Evolutionary conservation across 345 rosid species (phyloP).

Genomic region (Acer saccharum): DNA sequence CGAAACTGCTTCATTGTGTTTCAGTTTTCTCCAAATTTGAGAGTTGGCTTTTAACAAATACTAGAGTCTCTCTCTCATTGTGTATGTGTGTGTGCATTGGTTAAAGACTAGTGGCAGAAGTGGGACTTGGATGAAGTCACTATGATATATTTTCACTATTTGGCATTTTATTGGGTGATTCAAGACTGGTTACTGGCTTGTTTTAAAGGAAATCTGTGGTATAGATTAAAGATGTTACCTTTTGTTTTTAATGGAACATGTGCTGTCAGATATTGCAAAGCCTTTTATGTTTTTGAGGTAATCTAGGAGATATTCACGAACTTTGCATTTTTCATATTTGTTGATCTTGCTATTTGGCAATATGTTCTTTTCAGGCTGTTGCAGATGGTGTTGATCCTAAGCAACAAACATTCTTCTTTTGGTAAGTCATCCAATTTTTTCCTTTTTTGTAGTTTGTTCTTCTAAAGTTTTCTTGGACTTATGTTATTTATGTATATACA

Average conservation of each 20-base stretch:
- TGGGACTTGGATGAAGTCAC: background rate
- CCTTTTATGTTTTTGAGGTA: background rate
- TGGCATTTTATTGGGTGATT: background rate
- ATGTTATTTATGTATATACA: slow-evolving; percentile 10
- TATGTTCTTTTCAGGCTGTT: slow-evolving; percentile 55
- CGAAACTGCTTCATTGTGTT: background rate
- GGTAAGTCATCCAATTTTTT: slow-evolving; percentile 46
- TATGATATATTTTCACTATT: no score
- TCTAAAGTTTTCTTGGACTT: slow-evolving; percentile 13
- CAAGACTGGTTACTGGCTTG: background rate
- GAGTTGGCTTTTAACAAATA: background rate
- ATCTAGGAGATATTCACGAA: background rate
- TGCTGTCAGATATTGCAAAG: background rate
- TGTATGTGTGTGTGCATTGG: background rate
- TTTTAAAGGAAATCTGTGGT: background rate
- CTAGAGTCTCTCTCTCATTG: background rate
- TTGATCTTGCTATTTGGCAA: slow-evolving; percentile 6
- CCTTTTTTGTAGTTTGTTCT: slow-evolving; percentile 5
- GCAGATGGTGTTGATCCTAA: slow-evolving; percentile 86
- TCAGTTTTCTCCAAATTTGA: background rate
- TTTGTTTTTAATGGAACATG: background rate
- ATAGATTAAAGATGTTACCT: background rate
- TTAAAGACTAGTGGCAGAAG: background rate
- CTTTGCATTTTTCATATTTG: background rate
- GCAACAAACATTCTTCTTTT: slow-evolving; percentile 82